A percentile compares a stretch with the other conserved stretches of the same genome.
Evolutionary conservation across 805 yeast genomes (phyloP).

Genomic region (Priceomyces haplophilus): DNA sequence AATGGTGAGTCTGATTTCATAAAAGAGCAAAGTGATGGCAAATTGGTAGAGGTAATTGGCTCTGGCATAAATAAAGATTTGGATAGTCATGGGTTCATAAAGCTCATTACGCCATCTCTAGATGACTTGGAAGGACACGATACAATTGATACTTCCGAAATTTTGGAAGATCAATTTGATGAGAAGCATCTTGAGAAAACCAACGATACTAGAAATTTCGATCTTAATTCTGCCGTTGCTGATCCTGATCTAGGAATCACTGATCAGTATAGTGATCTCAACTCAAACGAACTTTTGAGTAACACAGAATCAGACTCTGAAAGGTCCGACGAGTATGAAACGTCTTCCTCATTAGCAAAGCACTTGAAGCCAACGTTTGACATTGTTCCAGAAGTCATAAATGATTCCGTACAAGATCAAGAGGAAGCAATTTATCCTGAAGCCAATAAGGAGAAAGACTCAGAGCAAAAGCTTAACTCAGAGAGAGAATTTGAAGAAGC

Average conservation of each 20-base stretch:
- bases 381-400: constrained; percentile 26
- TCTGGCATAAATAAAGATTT: background rate
- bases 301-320: background rate
- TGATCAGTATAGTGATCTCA: constrained; percentile 15
- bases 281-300: constrained; percentile 20
- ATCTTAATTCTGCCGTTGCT: background rate
- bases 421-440: no score
- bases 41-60: background rate
- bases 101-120: background rate
- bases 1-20: background rate
- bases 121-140: constrained; percentile 4
- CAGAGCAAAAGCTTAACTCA: constrained; percentile 1
- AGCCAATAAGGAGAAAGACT: no score
- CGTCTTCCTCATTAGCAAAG: constrained; percentile 18
- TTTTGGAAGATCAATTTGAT: constrained; percentile 26
- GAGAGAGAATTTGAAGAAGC: constrained; percentile 3
- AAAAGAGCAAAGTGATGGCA: background rate
- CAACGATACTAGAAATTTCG: constrained; percentile 6
- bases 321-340: constrained; percentile 16
- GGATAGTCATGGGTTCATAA: background rate
- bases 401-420: constrained; percentile 6
- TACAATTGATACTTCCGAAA: constrained; percentile 20
- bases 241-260: constrained; percentile 19
- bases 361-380: constrained; percentile 33
- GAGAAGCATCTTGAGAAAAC: constrained; percentile 8